Percentiles rank a stretch among this genome's conserved stretches.
Evolutionary conservation across 106 monocot species (phyloP).

Genomic region (Gastrodia elata): DNA sequence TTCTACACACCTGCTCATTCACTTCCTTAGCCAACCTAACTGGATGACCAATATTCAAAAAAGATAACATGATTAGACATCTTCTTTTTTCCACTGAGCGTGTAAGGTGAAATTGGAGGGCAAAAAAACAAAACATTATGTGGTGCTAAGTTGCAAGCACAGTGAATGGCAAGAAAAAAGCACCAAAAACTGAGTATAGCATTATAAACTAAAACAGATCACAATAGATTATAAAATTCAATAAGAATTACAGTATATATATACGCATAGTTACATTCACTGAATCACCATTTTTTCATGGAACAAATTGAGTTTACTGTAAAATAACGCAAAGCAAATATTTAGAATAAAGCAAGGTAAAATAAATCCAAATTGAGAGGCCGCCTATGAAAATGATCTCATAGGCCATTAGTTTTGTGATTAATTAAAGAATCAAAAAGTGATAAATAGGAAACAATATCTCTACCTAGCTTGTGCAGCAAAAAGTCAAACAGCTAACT

Average conservation of each 20-base stretch:
- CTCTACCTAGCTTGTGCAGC: too few species aligned
- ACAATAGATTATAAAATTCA: neutral
- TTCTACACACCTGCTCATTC: neutral
- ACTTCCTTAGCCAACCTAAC: neutral
- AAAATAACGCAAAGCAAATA: neutral
- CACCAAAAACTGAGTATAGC: neutral
- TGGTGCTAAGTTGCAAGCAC: neutral
- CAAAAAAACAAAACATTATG: too few species aligned
- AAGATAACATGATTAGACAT: neutral
- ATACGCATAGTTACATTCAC: neutral
- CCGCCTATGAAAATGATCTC: neutral
- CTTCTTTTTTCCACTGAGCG: neutral
- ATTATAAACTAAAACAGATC: neutral
- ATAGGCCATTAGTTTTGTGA: neutral
- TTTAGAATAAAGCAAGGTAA: neutral
- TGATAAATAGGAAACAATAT: neutral
- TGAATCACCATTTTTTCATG: neutral
- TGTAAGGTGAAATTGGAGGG: neutral
- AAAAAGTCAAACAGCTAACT: too few species aligned
- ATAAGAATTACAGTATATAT: neutral
- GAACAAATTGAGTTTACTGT: neutral
- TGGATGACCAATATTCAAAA: neutral
- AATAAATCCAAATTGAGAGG: neutral
- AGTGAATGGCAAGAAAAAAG: neutral
- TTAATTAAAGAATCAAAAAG: neutral